These are phyloP conservation scores for Phytophthora fragariaefolia DNA, from an alignment of 352 stramenopile species.

Conservation along the genomic window DNA sequence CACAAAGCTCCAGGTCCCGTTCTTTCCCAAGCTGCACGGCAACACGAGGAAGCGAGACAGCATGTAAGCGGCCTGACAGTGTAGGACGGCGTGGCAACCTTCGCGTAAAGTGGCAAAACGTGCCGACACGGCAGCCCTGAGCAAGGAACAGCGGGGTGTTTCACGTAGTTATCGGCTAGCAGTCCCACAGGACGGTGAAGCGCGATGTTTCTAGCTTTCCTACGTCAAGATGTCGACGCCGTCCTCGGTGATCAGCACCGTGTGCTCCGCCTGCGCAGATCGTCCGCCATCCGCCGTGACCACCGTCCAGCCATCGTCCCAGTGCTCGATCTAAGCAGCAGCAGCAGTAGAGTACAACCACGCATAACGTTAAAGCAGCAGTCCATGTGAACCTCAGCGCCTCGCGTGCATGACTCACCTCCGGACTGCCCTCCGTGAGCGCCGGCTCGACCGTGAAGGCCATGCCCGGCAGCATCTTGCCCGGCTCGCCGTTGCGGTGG, in stretches of 20 bases:
- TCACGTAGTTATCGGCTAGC: not conserved
- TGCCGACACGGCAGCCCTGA: too few relatives aligned
- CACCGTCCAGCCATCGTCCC: conserved; percentile 97
- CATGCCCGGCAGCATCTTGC: conserved; percentile 92
- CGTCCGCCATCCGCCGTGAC: conserved; percentile 93
- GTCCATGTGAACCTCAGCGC: too few relatives aligned
- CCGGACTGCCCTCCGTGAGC: conserved; percentile 90
- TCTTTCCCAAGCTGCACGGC: conserved; percentile 52
- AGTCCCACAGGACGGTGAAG: not conserved
- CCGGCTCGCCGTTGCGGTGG: conserved; percentile 84
- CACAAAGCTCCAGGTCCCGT: conserved; percentile 81
- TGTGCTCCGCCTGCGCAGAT: conserved; percentile 98
- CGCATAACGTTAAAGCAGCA: not conserved
- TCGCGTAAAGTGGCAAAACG: too few relatives aligned
- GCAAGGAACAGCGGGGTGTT: conserved; percentile 4
- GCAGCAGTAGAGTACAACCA: not conserved
- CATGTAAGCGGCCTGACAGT: conserved; percentile 2
- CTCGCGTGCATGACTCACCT: conserved; percentile 55
- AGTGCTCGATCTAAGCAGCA: conserved; percentile 79
- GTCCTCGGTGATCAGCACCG: conserved; percentile 95
- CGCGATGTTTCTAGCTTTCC: too few relatives aligned
- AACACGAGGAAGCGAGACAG: conserved; percentile 25
- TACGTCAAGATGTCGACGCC: conserved; percentile 96
- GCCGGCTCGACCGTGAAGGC: conserved; percentile 99
- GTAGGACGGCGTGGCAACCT: too few relatives aligned